A percentile compares a stretch with the other conserved stretches of the same genome.
Evolutionary conservation across 2,329 filamentous ascomycete genomes (phyloP).

Genomic region (Aspergillus japonicus): DNA sequence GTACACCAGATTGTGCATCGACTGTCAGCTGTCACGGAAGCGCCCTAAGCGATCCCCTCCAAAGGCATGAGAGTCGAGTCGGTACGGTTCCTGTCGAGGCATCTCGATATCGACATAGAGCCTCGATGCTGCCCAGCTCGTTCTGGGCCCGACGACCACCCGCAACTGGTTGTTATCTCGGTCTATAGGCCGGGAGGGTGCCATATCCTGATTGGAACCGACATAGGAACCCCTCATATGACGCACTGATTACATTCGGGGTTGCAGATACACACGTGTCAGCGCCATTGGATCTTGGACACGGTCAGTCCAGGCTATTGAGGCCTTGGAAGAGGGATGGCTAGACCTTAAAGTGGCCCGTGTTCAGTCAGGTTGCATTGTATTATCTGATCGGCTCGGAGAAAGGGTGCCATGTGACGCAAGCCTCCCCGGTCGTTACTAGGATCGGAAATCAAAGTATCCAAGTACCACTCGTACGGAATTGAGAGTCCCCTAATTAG

Average conservation of each 20-base stretch:
- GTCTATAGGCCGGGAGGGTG: background rate
- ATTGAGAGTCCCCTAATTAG: background rate
- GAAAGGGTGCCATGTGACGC: background rate
- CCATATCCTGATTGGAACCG: background rate
- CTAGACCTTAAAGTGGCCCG: background rate
- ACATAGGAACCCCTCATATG: background rate
- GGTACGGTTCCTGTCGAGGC: background rate
- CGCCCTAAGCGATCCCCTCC: background rate
- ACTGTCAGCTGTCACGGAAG: constrained; percentile 3
- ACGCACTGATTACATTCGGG: constrained; percentile 3
- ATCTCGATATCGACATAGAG: background rate
- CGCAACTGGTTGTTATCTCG: background rate
- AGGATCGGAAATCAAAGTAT: background rate
- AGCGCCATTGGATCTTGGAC: background rate
- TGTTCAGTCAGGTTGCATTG: background rate
- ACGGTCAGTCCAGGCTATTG: background rate
- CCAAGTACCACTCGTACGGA: background rate
- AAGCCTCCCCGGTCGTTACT: background rate
- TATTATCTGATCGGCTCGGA: background rate
- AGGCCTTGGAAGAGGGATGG: background rate
- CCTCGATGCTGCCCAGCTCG: background rate
- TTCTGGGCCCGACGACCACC: background rate
- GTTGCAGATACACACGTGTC: constrained; percentile 5
- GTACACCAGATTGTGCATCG: background rate
- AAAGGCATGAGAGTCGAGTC: background rate